Percentiles rank a stretch among this genome's conserved stretches.
Conservation (phyloP, 768 basidiomycete genomes). For the Tricholoma saponaceum region DNA sequence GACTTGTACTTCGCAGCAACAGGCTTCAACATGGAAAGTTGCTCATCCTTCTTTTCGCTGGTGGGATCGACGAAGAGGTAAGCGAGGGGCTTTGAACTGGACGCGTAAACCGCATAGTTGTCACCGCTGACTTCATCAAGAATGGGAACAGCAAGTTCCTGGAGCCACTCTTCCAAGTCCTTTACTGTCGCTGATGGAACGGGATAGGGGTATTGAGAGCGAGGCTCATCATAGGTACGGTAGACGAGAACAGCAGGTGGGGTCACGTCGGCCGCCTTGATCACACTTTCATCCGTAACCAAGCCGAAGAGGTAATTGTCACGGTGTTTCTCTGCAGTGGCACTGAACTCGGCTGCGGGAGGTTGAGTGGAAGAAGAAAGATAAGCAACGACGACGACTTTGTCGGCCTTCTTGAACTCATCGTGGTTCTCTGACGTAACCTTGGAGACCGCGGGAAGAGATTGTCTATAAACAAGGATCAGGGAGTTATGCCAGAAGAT, state of each 20-base stretch:
- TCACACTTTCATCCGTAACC: conserved; percentile 64
- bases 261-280: conserved; percentile 67
- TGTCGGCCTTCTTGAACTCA: conserved; percentile 87
- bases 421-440: conserved; percentile 74
- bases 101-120: conserved; percentile 85
- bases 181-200: conserved; percentile 48
- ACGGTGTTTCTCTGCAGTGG: conserved; percentile 80
- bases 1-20: conserved; percentile 79
- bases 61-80: conserved; percentile 92
- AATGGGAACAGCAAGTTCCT: conserved; percentile 80
- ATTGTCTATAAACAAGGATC: conserved; percentile 52
- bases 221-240: conserved; percentile 87
- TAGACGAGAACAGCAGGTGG: conserved; percentile 89
- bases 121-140: conserved; percentile 92
- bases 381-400: conserved; percentile 87
- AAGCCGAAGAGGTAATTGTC: conserved; percentile 94
- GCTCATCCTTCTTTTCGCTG: conserved; percentile 55
- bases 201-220: conserved; percentile 62
- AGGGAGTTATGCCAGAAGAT: not conserved
- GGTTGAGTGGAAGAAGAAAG: conserved; percentile 66
- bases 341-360: conserved; percentile 71
- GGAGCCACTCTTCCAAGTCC: conserved; percentile 74
- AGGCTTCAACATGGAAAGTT: conserved; percentile 67
- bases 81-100: conserved; percentile 81
- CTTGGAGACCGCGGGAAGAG: conserved; percentile 86